phyloP scores from a whole-genome alignment of 352 stramenopile genomes.

The Phytophthora sp. region DNA sequence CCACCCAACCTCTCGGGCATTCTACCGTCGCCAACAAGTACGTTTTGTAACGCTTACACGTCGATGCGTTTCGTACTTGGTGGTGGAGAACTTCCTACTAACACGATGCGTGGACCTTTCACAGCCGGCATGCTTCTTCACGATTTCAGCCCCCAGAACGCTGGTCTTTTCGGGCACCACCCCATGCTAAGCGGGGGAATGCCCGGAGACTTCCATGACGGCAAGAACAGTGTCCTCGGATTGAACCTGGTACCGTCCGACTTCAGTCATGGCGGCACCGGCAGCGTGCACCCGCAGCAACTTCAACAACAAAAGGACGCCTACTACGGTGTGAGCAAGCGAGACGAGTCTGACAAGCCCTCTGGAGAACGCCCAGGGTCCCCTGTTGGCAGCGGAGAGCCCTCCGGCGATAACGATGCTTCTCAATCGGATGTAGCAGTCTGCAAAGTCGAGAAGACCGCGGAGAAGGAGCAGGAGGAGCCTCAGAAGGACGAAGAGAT shows the following conservation, averaged over 20 bases:
- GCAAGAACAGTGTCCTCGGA: constrained; percentile 66
- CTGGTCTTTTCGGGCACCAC: constrained; percentile 55
- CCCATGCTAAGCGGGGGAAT: constrained; percentile 33
- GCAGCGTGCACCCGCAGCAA: constrained; percentile 39
- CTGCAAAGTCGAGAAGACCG: constrained; percentile 26
- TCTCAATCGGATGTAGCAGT: constrained; percentile 8
- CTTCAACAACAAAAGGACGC: constrained; percentile 43
- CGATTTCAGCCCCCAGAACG: constrained; percentile 76
- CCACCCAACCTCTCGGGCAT: constrained; percentile 77
- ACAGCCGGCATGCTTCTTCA: constrained; percentile 78
- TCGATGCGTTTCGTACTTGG: background rate
- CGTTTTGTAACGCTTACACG: constrained; percentile 19
- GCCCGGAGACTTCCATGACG: constrained; percentile 43
- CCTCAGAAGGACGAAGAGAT: constrained; percentile 8
- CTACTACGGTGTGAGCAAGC: constrained; percentile 42
- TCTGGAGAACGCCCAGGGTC: constrained; percentile 35
- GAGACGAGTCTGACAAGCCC: constrained; percentile 36
- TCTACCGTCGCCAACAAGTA: constrained; percentile 82
- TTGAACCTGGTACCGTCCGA: constrained; percentile 71
- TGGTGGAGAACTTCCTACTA: constrained; percentile 5
- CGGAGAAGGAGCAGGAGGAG: constrained; percentile 8
- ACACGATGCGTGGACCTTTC: constrained; percentile 13
- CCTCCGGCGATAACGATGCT: constrained; percentile 9
- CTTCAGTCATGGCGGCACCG: constrained; percentile 38
- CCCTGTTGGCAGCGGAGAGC: constrained; percentile 14